Evolutionary conservation across 192 early-diverging fungal genomes (phyloP).

Genomic region (Backusella mclennaniae): DNA sequence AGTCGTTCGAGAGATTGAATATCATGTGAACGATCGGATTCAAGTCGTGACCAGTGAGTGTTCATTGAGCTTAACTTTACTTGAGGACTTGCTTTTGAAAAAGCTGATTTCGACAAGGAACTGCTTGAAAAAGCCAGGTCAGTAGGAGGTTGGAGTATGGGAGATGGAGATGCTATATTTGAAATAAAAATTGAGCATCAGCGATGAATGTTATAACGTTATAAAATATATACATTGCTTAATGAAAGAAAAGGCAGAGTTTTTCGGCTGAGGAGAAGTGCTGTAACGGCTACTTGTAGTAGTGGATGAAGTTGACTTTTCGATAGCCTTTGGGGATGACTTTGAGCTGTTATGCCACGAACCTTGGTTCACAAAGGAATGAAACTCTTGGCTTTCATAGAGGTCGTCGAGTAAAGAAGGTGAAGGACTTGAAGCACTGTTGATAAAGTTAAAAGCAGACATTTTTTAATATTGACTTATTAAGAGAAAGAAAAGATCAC

Average conservation of each 20-base stretch:
- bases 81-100: neutral
- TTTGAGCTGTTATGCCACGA: neutral
- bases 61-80: neutral
- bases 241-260: neutral
- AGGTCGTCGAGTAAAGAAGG: conserved; percentile 1
- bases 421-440: neutral
- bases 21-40: neutral
- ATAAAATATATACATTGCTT: neutral
- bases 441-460: conserved; percentile 3
- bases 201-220: neutral
- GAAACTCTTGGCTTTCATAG: neutral
- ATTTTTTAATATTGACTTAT: neutral
- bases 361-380: neutral
- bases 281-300: neutral
- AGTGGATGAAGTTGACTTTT: neutral
- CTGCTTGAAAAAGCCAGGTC: neutral
- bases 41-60: neutral
- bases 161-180: neutral
- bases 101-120: neutral
- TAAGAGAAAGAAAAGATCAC: neutral
- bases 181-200: neutral
- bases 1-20: neutral
- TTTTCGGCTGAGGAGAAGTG: neutral
- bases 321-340: neutral
- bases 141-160: neutral